Percentiles rank a stretch among this genome's conserved stretches.
These are phyloP conservation scores for Aspergillus sparsus DNA, from an alignment of 495 filamentous ascomycete species.

Conservation along the genomic window DNA sequence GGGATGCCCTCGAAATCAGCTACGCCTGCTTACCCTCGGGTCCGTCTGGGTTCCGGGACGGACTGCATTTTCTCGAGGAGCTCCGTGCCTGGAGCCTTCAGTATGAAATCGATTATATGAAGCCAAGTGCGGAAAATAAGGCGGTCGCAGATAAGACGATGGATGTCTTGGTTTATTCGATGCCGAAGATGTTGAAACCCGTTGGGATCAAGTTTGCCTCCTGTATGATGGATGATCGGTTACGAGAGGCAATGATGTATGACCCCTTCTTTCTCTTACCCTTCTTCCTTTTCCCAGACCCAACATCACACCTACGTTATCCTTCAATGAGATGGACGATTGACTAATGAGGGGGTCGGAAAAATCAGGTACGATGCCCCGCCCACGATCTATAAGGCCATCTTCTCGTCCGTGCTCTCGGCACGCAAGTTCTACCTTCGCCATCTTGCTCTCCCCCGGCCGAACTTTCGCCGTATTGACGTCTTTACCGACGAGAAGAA, in stretches of 20 bases:
- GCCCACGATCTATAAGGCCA: slow-evolving; percentile 30
- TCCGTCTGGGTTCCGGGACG: slow-evolving; percentile 52
- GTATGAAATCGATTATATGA: slow-evolving; percentile 60
- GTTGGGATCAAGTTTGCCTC: slow-evolving; percentile 49
- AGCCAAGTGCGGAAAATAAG: slow-evolving; percentile 53
- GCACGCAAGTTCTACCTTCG: slow-evolving; percentile 53
- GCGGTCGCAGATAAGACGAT: slow-evolving; percentile 57
- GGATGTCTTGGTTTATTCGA: slow-evolving; percentile 56
- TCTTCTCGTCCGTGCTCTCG: slow-evolving; percentile 43
- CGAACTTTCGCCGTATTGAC: slow-evolving; percentile 45
- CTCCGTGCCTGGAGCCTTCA: slow-evolving; percentile 52
- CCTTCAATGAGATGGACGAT: too few species aligned
- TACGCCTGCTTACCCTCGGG: slow-evolving; percentile 43
- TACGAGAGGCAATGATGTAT: slow-evolving; percentile 64
- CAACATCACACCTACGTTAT: too few species aligned
- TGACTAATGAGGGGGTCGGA: too few species aligned
- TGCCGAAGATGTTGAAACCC: slow-evolving; percentile 51
- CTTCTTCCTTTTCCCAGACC: background rate
- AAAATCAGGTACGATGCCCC: slow-evolving; percentile 45
- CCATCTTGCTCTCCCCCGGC: slow-evolving; percentile 57
- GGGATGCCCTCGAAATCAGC: slow-evolving; percentile 60
- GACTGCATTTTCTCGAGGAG: slow-evolving; percentile 62
- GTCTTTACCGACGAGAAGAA: slow-evolving; percentile 49
- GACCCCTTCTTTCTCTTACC: background rate
- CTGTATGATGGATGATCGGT: slow-evolving; percentile 59